These are phyloP conservation scores for Hirschfeldia incana DNA, from an alignment of 345 rosid species.

Conservation along the genomic window DNA sequence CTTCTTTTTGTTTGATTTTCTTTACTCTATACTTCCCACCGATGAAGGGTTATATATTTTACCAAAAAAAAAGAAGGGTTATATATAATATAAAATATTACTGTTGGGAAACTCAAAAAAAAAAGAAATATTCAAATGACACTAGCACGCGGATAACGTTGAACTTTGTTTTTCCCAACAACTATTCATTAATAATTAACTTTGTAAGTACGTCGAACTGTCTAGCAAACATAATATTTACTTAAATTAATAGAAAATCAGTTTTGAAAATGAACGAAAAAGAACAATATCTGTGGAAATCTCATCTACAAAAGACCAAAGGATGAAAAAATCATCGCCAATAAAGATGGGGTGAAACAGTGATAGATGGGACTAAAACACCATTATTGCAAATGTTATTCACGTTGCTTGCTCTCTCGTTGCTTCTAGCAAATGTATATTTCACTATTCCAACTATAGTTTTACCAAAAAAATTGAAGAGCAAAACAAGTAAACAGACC, in stretches of 20 bases:
- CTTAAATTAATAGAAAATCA: not conserved
- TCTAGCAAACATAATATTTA: not conserved
- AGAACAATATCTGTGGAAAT: not conserved
- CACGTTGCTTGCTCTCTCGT: not conserved
- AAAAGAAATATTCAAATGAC: not conserved
- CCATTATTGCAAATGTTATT: not conserved
- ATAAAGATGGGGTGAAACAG: not conserved
- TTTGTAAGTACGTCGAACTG: not conserved
- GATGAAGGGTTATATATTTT: not conserved
- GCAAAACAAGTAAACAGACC: not conserved
- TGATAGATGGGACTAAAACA: not conserved
- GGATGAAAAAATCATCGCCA: not conserved
- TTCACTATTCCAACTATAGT: not conserved
- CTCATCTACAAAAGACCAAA: not conserved
- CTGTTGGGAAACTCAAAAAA: not conserved
- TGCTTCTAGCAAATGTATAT: not conserved
- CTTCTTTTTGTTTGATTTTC: not conserved
- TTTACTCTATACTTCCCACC: not conserved
- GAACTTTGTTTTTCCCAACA: not conserved
- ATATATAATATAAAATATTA: not conserved
- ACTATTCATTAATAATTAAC: not conserved
- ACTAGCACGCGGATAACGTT: not conserved
- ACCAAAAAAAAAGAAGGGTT: too few relatives aligned
- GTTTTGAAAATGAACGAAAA: not conserved
- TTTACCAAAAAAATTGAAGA: not conserved